Percentiles rank a stretch among this genome's conserved stretches.
Conservation (phyloP, 495 filamentous ascomycete genomes). For the Usnea hakonensis region DNA sequence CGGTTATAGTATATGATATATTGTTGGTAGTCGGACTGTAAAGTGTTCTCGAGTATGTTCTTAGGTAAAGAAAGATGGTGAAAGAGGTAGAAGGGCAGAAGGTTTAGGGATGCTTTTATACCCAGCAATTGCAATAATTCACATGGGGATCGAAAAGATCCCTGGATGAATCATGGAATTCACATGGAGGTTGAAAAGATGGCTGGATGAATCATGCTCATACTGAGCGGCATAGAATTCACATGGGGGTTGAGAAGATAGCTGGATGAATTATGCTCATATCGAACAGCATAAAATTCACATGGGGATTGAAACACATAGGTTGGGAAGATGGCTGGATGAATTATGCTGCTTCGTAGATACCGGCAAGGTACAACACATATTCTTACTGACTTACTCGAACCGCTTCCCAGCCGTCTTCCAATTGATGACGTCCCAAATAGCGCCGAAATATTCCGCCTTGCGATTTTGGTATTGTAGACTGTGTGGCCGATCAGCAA, state of each 20-base stretch:
- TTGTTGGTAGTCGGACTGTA: not conserved
- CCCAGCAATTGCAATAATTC: not conserved
- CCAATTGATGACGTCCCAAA: constrained; percentile 99
- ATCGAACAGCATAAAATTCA: too few relatives aligned
- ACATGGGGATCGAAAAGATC: not conserved
- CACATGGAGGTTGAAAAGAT: too few relatives aligned
- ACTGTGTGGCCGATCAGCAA: constrained; percentile 35
- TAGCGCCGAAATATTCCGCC: constrained; percentile 92
- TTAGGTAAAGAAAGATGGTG: not conserved
- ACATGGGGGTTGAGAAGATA: too few relatives aligned
- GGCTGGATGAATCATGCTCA: too few relatives aligned
- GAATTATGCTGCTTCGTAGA: too few relatives aligned
- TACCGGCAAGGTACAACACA: not conserved
- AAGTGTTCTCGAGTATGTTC: not conserved
- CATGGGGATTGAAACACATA: too few relatives aligned
- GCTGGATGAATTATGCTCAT: too few relatives aligned
- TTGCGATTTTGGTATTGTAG: constrained; percentile 98
- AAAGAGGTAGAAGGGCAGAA: not conserved
- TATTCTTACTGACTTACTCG: constrained; percentile 18
- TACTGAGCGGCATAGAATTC: too few relatives aligned
- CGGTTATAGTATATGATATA: too few relatives aligned
- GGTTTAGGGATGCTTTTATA: not conserved
- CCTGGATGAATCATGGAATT: too few relatives aligned
- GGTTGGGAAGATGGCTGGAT: too few relatives aligned
- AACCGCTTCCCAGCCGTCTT: constrained; percentile 86